Percentiles rank a stretch among this genome's conserved stretches.
These are phyloP conservation scores for Venturia oleaginea DNA, from an alignment of 2,329 filamentous ascomycete species.

Conservation along the genomic window DNA sequence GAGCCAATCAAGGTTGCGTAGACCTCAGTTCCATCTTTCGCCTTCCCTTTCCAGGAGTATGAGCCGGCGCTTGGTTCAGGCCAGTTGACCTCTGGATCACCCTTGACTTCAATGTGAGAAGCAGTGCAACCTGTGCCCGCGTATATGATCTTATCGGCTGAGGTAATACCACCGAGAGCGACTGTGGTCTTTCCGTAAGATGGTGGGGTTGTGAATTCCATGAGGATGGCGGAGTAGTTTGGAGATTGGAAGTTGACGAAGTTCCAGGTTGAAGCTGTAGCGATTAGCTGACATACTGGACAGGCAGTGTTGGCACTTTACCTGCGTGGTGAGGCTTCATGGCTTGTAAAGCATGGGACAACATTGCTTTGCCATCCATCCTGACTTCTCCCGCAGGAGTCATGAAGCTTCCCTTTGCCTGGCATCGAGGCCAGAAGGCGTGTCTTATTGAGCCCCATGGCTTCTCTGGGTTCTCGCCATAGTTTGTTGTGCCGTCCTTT, in stretches of 20 bases:
- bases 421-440: slow-evolving; percentile 86
- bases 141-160: slow-evolving; percentile 69
- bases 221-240: slow-evolving; percentile 78
- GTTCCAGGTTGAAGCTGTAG: slow-evolving; percentile 71
- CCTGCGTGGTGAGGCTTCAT: slow-evolving; percentile 98
- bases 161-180: slow-evolving; percentile 71
- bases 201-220: slow-evolving; percentile 91
- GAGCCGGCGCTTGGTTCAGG: slow-evolving; percentile 70
- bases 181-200: slow-evolving; percentile 85
- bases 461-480: slow-evolving; percentile 72
- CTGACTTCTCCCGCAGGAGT: slow-evolving; percentile 75
- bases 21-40: slow-evolving; percentile 65
- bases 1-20: slow-evolving; percentile 60
- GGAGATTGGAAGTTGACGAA: slow-evolving; percentile 87
- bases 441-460: slow-evolving; percentile 94
- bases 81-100: slow-evolving; percentile 77
- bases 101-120: slow-evolving; percentile 59
- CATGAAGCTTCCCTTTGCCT: slow-evolving; percentile 71
- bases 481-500: slow-evolving; percentile 73
- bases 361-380: slow-evolving; percentile 70
- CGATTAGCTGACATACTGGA: not conserved
- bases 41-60: slow-evolving; percentile 70
- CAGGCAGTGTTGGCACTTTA: slow-evolving; percentile 25
- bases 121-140: slow-evolving; percentile 58
- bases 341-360: slow-evolving; percentile 80